These are phyloP conservation scores for Dillenia suffruticosa DNA, from an alignment of 164 flowering plant genomes.

Conservation along the genomic window DNA sequence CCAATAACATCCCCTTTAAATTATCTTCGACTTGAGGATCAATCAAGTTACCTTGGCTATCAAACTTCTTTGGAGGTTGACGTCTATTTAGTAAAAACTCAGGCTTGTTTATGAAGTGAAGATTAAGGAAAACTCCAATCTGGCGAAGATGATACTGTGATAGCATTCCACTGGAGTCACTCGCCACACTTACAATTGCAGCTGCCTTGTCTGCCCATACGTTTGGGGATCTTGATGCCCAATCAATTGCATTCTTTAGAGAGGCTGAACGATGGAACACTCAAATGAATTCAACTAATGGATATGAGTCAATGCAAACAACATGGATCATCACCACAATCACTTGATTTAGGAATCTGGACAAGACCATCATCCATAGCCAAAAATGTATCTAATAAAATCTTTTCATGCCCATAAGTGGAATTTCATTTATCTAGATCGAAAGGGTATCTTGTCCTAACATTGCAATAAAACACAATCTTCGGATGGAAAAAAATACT, in stretches of 20 bases:
- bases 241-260: slow-evolving; percentile 85
- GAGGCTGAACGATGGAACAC: slow-evolving; percentile 24
- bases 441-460: no score
- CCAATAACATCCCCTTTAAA: slow-evolving; percentile 45
- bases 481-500: no score
- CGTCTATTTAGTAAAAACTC: slow-evolving; percentile 54
- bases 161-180: slow-evolving; percentile 55
- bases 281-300: no score
- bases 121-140: slow-evolving; percentile 73
- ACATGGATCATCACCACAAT: no score
- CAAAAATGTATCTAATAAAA: no score
- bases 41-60: slow-evolving; percentile 57
- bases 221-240: slow-evolving; percentile 91
- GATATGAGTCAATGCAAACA: no score
- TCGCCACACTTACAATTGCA: slow-evolving; percentile 71
- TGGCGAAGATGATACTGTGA: slow-evolving; percentile 85
- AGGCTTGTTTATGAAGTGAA: slow-evolving; percentile 86
- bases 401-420: no score
- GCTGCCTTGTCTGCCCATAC: slow-evolving; percentile 87
- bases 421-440: no score
- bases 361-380: no score
- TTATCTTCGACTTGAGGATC: slow-evolving; percentile 37
- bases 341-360: no score
- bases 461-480: no score
- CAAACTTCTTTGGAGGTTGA: slow-evolving; percentile 65